Conservation (phyloP, 2,329 filamentous ascomycete species). For the Helminthosporium solani region DNA sequence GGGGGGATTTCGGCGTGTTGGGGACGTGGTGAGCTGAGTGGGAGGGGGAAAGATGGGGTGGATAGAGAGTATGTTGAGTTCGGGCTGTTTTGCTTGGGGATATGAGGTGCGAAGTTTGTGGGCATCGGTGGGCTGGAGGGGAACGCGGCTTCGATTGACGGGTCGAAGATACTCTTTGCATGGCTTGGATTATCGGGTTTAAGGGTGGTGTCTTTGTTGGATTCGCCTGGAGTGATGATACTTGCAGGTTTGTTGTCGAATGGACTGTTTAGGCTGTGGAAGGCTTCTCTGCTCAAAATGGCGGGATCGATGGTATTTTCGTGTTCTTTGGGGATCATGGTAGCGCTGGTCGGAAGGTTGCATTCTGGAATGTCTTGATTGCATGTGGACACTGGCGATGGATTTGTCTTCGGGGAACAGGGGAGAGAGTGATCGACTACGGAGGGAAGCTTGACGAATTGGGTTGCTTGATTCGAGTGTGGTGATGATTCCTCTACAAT, state of each 20-base stretch:
- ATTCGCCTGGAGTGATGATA: constrained; percentile 11
- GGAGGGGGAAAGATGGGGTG: constrained; percentile 14
- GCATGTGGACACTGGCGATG: constrained; percentile 15
- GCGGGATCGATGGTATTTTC: constrained; percentile 30
- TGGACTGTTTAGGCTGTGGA: constrained; percentile 19
- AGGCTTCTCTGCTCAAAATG: constrained; percentile 25
- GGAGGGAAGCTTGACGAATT: constrained; percentile 6
- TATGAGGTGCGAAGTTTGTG: neutral
- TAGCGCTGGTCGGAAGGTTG: constrained; percentile 32
- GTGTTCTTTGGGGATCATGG: constrained; percentile 27
- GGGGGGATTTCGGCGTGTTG: constrained; percentile 20
- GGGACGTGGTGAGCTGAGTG: constrained; percentile 28
- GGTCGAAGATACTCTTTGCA: constrained; percentile 18
- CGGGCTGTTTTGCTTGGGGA: neutral
- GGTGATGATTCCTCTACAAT: constrained; percentile 28
- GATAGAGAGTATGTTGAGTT: constrained; percentile 21
- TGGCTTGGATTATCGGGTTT: constrained; percentile 14
- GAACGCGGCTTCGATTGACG: constrained; percentile 25
- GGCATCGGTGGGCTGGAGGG: constrained; percentile 15
- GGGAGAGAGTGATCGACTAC: constrained; percentile 36
- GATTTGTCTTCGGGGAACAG: constrained; percentile 42
- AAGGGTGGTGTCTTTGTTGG: constrained; percentile 12
- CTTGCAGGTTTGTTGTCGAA: constrained; percentile 11
- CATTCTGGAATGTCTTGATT: constrained; percentile 8
- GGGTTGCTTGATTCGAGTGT: constrained; percentile 12